Conservation (phyloP, 2,329 filamentous ascomycete species). For the Aspergillus thermomutatus region DNA sequence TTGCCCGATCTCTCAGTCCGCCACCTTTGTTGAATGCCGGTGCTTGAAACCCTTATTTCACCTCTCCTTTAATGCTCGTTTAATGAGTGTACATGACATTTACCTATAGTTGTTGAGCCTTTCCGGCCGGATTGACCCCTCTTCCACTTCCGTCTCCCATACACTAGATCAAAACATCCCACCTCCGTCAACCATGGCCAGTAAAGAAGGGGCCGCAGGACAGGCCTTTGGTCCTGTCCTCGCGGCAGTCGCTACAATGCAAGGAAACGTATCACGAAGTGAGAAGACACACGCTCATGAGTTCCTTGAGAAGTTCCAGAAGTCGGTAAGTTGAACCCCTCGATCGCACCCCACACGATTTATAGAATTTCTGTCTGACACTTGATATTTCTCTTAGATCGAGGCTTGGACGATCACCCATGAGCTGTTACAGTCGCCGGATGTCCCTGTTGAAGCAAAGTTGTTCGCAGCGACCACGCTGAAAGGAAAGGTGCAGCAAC, state of each 20-base stretch:
- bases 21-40: not conserved
- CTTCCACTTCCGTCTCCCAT: conserved; percentile 14
- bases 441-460: conserved; percentile 77
- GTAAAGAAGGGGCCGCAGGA: conserved; percentile 58
- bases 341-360: conserved; percentile 15
- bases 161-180: conserved; percentile 20
- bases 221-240: conserved; percentile 81
- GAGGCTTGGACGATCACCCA: conserved; percentile 90
- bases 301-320: conserved; percentile 92
- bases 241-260: conserved; percentile 87
- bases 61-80: conserved; percentile 12
- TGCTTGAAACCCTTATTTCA: conserved; percentile 2
- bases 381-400: conserved; percentile 52
- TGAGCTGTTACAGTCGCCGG: conserved; percentile 73
- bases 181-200: conserved; percentile 57
- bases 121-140: conserved; percentile 23
- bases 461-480: conserved; percentile 95
- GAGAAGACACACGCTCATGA: conserved; percentile 88
- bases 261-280: conserved; percentile 71
- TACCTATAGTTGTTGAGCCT: conserved; percentile 21
- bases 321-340: conserved; percentile 68
- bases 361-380: conserved; percentile 8
- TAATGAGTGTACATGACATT: conserved; percentile 23
- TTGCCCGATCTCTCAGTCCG: conserved; percentile 1
- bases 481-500: conserved; percentile 80